A percentile compares a stretch with the other conserved stretches of the same genome.
Conservation (phyloP, 2,329 filamentous ascomycete genomes). For the Trichophyton equinum region DNA sequence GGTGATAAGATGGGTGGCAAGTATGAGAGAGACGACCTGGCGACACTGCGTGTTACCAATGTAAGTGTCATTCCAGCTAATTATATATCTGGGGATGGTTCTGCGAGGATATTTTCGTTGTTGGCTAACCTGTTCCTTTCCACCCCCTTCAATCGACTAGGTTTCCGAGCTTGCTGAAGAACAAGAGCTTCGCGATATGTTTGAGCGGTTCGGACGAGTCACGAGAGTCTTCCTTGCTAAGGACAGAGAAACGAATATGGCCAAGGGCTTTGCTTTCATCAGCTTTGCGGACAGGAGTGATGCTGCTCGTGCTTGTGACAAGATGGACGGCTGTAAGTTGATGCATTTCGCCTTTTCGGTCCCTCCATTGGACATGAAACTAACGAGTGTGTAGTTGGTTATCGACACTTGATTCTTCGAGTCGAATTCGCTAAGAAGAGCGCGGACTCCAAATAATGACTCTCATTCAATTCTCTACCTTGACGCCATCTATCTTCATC, state of each 20-base stretch:
- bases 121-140: conserved; percentile 6
- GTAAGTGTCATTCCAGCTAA: conserved; percentile 45
- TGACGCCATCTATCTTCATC: background rate
- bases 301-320: conserved; percentile 83
- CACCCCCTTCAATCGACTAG: conserved; percentile 36
- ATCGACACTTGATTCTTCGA: conserved; percentile 41
- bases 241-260: conserved; percentile 87
- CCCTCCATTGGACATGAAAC: conserved; percentile 2
- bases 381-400: conserved; percentile 31
- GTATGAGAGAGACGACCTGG: conserved; percentile 91
- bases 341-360: conserved; percentile 1
- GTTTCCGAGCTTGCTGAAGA: conserved; percentile 97
- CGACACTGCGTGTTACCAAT: conserved; percentile 94
- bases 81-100: background rate
- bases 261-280: conserved; percentile 98
- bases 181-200: conserved; percentile 88
- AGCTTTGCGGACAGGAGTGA: conserved; percentile 84
- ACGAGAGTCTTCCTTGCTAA: conserved; percentile 96
- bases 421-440: conserved; percentile 42
- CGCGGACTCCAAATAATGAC: conserved; percentile 1
- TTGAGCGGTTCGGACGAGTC: conserved; percentile 92
- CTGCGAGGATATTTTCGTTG: background rate
- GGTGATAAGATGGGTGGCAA: conserved; percentile 86
- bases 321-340: conserved; percentile 81
- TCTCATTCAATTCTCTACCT: background rate